Conservation (phyloP, 2,329 filamentous ascomycete genomes). For the Aspergillus ochraceus region DNA sequence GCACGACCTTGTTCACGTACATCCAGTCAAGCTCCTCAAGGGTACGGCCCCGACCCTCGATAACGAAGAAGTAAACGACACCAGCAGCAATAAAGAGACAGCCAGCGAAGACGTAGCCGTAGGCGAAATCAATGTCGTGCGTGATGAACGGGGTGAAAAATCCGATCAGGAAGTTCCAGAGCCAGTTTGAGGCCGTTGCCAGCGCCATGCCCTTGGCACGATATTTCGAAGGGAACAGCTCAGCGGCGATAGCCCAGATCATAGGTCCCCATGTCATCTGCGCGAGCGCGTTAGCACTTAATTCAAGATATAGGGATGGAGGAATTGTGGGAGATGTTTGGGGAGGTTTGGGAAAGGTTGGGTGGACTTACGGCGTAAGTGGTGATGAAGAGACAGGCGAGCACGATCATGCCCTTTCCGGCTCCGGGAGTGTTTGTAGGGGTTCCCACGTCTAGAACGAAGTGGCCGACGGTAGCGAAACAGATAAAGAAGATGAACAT, state of each 20-base stretch:
- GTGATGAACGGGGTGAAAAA: constrained; percentile 82
- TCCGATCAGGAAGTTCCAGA: constrained; percentile 69
- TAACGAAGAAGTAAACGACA: constrained; percentile 72
- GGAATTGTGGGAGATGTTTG: no score
- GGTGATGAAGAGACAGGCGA: constrained; percentile 71
- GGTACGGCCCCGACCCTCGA: constrained; percentile 68
- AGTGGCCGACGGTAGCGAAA: constrained; percentile 60
- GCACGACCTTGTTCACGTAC: constrained; percentile 64
- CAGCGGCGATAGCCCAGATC: constrained; percentile 49
- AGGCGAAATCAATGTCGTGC: constrained; percentile 67
- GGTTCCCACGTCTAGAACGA: constrained; percentile 36
- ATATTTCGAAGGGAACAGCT: constrained; percentile 45
- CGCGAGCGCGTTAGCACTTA: no score
- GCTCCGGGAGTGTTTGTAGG: constrained; percentile 48
- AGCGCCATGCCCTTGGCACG: constrained; percentile 76
- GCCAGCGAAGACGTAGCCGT: constrained; percentile 74
- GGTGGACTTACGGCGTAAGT: constrained; percentile 55
- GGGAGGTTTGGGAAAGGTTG: no score
- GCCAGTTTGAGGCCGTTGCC: constrained; percentile 78
- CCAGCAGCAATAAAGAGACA: constrained; percentile 65
- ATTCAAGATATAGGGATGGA: no score
- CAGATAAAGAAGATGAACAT: constrained; percentile 66
- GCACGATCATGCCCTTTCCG: constrained; percentile 69
- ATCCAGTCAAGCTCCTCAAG: constrained; percentile 75
- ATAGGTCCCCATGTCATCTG: constrained; percentile 63